Percentiles rank a stretch among this genome's conserved stretches.
Conservation (phyloP, 2,329 filamentous ascomycete genomes). For the Alternaria sp. region DNA sequence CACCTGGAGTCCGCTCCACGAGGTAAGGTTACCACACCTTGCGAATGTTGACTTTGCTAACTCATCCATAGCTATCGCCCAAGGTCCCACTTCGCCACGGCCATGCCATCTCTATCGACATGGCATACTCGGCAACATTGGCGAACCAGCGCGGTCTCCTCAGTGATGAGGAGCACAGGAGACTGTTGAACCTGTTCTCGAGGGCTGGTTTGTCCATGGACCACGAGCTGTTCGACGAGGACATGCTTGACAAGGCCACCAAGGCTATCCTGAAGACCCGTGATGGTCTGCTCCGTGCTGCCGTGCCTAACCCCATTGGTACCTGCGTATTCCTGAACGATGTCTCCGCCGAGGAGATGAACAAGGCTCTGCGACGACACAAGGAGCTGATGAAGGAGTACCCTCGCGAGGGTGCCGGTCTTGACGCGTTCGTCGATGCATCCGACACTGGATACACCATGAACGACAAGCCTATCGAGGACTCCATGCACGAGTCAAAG, state of each 20-base stretch:
- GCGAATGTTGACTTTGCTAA: constrained; percentile 13
- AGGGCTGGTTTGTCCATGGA: constrained; percentile 76
- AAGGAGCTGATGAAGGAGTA: constrained; percentile 71
- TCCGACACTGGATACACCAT: constrained; percentile 71
- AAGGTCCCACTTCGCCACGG: constrained; percentile 75
- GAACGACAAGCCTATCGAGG: constrained; percentile 54
- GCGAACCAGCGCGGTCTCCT: constrained; percentile 70
- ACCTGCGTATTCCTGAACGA: constrained; percentile 75
- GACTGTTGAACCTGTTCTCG: constrained; percentile 73
- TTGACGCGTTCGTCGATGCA: constrained; percentile 75
- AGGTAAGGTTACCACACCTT: constrained; percentile 27
- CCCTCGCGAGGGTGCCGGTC: constrained; percentile 69
- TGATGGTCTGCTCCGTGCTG: constrained; percentile 72
- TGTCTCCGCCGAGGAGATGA: constrained; percentile 69
- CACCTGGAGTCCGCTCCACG: constrained; percentile 77
- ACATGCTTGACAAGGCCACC: constrained; percentile 71
- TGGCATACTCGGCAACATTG: constrained; percentile 77
- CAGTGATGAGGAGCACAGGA: constrained; percentile 66
- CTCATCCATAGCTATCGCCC: constrained; percentile 64
- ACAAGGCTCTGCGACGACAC: constrained; percentile 67
- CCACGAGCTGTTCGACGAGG: constrained; percentile 72
- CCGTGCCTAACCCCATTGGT: constrained; percentile 74
- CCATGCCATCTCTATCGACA: constrained; percentile 78
- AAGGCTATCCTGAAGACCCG: constrained; percentile 75
- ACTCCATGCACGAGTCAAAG: constrained; percentile 29